Evolutionary conservation across 169 alveolate genomes (phyloP).

Genomic region (Cryptosporidium felis): DNA sequence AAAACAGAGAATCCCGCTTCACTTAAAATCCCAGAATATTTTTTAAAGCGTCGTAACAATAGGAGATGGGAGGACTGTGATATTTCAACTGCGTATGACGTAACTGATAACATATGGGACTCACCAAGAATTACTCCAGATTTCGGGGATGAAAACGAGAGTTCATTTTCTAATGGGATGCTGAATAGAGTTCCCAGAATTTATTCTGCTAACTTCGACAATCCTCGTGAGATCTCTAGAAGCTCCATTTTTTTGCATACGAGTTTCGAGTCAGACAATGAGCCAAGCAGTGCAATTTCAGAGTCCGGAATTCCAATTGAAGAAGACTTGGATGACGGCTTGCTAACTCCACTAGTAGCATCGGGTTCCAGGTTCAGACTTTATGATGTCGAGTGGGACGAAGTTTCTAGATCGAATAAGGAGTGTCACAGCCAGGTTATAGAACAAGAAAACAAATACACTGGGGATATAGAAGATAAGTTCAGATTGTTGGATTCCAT

Average conservation of each 20-base stretch:
- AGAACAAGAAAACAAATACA: not conserved
- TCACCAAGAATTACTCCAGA: slow-evolving; percentile 66
- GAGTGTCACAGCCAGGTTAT: not conserved
- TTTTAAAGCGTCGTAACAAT: not conserved
- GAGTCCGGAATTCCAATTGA: not conserved
- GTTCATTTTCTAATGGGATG: not conserved
- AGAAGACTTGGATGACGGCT: not conserved
- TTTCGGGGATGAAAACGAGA: slow-evolving; percentile 30
- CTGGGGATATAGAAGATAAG: not conserved
- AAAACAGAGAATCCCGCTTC: not conserved
- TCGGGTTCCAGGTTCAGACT: slow-evolving; percentile 53
- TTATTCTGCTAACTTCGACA: not conserved
- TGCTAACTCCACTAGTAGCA: slow-evolving; percentile 6
- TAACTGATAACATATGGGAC: slow-evolving; percentile 38
- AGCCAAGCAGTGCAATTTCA: not conserved
- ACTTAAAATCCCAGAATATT: slow-evolving; percentile 44
- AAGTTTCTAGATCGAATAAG: not conserved
- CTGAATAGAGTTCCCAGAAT: slow-evolving; percentile 37
- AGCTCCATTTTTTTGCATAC: too few species aligned
- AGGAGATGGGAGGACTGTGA: not conserved
- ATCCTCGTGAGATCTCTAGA: not conserved
- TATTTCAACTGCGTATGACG: not conserved
- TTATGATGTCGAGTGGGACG: slow-evolving; percentile 62
- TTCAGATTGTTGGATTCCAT: slow-evolving; percentile 27
- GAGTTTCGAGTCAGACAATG: not conserved